Evolutionary conservation across 2,329 filamentous ascomycete genomes (phyloP), one percentile per base, ranked within the genome.

Genomic region (Myrmaecium sp.): DNA sequence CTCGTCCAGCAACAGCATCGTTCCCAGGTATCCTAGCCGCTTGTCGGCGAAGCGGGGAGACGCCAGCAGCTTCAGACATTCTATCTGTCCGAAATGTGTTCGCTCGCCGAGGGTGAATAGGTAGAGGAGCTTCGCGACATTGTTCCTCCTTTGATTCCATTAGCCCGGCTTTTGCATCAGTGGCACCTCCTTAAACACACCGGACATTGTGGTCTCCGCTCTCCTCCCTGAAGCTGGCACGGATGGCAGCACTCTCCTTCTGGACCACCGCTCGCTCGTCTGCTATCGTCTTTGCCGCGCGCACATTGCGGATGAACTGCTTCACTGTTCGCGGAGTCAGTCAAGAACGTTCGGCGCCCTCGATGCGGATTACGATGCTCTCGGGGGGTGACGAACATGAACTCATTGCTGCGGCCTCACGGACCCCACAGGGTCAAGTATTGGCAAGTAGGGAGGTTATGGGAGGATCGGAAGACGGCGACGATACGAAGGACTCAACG

Each of bases 261-360:
- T 95, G 89, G 36, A 98, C 91, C 30, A 98, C 89, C 27, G 89
- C 86, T 49, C 89, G 74, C 62, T 98, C 89, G 58, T 98, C 89
- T 52, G 91, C 91, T 50, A 98, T 94, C 18, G 89, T 98, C 64
- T 98, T 98, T 33, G 89, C 83, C 34, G 89, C 86, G 52, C 89
- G 82, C 51, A 98, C 89, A 59, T 94, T 95, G 52, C 89, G 84
- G 57, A 98, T 98, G 60, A 98, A 98, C 61, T 95, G 89, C 63
- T 98, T 98, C 54, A 98, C 89, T 95, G 49, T 26, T 34, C 30
- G 33, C 33, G 35, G 21, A 25, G 38, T 50, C 38, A 51, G 44
- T 37, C 45, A n/a, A n/a, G n/a, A n/a, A n/a, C n/a, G n/a, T n/a
- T n/a, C n/a, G n/a, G n/a, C n/a, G n/a, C n/a, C n/a, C 23, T n/a